Percentiles rank a stretch among this genome's conserved stretches.
Conservation (phyloP, 2,329 filamentous ascomycete genomes). For the Neocatenulostroma microsporum region DNA sequence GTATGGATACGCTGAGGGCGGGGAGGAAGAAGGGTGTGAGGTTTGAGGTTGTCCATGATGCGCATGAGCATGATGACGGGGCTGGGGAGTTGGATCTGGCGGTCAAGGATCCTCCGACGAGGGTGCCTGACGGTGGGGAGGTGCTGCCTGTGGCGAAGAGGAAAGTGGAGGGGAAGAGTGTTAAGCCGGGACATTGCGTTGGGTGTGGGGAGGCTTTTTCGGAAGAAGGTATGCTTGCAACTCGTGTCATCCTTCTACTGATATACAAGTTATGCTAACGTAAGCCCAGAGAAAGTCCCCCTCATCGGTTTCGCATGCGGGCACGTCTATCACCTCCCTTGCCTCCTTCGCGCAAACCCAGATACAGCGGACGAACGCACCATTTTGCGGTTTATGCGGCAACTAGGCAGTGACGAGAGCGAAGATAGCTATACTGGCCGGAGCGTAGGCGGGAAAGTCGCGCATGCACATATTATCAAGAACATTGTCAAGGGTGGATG, state of each 20-base stretch:
- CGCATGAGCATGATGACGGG: too few species aligned
- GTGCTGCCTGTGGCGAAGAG: conserved; percentile 16
- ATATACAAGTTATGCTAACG: neutral
- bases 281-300: conserved; percentile 53
- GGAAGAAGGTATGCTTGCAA: conserved; percentile 30
- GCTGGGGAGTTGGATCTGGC: conserved; percentile 26
- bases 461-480: conserved; percentile 68
- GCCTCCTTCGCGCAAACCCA: conserved; percentile 48
- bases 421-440: conserved; percentile 39
- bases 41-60: conserved; percentile 59
- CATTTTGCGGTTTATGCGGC: conserved; percentile 27
- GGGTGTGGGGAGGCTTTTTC: conserved; percentile 32
- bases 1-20: conserved; percentile 70
- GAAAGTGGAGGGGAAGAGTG: conserved; percentile 17
- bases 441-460: conserved; percentile 79
- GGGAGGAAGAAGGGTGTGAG: conserved; percentile 82
- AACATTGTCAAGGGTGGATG: conserved; percentile 51
- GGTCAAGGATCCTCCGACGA: conserved; percentile 25
- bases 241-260: neutral
- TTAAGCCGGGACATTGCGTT: conserved; percentile 33
- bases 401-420: conserved; percentile 40
- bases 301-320: conserved; percentile 75
- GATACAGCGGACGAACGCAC: conserved; percentile 31
- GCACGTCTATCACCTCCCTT: conserved; percentile 70
- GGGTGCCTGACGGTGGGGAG: conserved; percentile 18